phyloP scores from a whole-genome alignment of 768 basidiomycete species.

The Pisolithus albus region DNA sequence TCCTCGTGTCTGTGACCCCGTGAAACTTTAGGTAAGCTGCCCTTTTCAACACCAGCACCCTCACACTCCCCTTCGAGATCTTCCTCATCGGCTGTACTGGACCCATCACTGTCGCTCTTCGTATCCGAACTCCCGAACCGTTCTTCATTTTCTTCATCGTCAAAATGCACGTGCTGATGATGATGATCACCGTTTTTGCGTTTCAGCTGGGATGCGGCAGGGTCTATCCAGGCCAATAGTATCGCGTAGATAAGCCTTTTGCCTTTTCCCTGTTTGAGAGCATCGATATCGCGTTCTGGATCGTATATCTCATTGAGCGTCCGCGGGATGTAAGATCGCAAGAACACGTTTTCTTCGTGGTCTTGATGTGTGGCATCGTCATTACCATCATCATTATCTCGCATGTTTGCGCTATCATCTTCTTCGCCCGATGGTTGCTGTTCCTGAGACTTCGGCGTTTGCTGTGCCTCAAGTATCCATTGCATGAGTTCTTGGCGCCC shows the following conservation, averaged over 20 bases:
- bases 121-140: not conserved
- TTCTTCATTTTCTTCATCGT: slow-evolving; percentile 10
- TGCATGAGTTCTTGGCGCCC: slow-evolving; percentile 30
- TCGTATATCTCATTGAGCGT: slow-evolving; percentile 89
- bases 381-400: not conserved
- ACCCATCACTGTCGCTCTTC: slow-evolving; percentile 14
- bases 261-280: slow-evolving; percentile 63
- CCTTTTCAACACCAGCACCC: slow-evolving; percentile 20
- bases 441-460: slow-evolving; percentile 10
- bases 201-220: slow-evolving; percentile 11
- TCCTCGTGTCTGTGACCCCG: slow-evolving; percentile 93
- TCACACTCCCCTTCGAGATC: slow-evolving; percentile 32
- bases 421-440: slow-evolving; percentile 10
- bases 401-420: slow-evolving; percentile 10
- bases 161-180: slow-evolving; percentile 13
- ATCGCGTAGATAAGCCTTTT: slow-evolving; percentile 75
- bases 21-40: slow-evolving; percentile 50
- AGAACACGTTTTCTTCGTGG: slow-evolving; percentile 86
- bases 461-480: slow-evolving; percentile 41
- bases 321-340: slow-evolving; percentile 88
- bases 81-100: slow-evolving; percentile 27
- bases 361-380: slow-evolving; percentile 59
- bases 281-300: slow-evolving; percentile 86
- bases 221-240: slow-evolving; percentile 73
- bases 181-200: not conserved